A percentile compares a stretch with the other conserved stretches of the same genome.
Evolutionary conservation across 2,329 filamentous ascomycete genomes (phyloP).

Genomic region (Nemania bipapillata): DNA sequence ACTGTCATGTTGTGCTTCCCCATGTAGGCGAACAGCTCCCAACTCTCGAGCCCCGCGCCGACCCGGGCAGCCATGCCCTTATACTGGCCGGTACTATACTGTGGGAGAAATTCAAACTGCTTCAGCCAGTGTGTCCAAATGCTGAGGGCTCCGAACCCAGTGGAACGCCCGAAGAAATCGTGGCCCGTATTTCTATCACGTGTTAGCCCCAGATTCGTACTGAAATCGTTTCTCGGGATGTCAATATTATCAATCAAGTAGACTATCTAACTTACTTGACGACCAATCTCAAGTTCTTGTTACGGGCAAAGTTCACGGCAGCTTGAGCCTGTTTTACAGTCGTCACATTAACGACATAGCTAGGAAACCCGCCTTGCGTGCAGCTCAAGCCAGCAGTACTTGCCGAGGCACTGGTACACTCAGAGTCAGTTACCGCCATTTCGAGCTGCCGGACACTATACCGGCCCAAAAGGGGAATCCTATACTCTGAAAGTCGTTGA

Average conservation of each 20-base stretch:
- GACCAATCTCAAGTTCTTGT: constrained; percentile 53
- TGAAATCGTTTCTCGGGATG: neutral
- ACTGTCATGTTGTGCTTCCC: constrained; percentile 49
- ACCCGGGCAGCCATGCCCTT: constrained; percentile 50
- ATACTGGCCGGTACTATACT: constrained; percentile 49
- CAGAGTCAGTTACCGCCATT: too few species aligned
- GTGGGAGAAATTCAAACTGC: constrained; percentile 53
- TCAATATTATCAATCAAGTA: neutral
- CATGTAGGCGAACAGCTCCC: constrained; percentile 51
- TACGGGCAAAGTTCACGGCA: constrained; percentile 57
- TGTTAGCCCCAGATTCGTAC: neutral
- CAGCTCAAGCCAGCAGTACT: constrained; percentile 45
- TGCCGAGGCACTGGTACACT: too few species aligned
- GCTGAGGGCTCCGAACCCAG: constrained; percentile 59
- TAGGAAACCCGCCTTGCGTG: constrained; percentile 54
- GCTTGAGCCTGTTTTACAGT: constrained; percentile 55
- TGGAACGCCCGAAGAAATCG: constrained; percentile 59
- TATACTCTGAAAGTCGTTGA: too few species aligned
- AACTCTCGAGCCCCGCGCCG: constrained; percentile 52
- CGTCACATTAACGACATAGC: constrained; percentile 55
- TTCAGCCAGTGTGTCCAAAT: constrained; percentile 64
- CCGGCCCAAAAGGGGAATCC: too few species aligned
- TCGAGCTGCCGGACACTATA: too few species aligned
- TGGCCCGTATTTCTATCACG: constrained; percentile 58
- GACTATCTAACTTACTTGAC: constrained; percentile 50